Evolutionary conservation across 163 green algal genomes (phyloP).

Genomic region (Chloromonas sp.): DNA sequence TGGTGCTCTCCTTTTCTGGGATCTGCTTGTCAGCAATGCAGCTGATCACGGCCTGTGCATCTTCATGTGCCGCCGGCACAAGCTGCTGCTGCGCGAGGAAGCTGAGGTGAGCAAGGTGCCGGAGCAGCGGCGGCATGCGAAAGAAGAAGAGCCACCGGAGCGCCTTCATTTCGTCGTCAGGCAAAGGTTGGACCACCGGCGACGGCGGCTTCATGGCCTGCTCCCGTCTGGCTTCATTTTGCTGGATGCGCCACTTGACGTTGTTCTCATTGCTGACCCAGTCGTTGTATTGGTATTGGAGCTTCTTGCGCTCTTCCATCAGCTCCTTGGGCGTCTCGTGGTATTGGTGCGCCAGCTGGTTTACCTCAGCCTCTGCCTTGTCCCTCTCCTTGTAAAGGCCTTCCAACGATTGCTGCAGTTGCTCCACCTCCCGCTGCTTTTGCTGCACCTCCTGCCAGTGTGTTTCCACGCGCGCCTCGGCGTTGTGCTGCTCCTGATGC

Average conservation of each 20-base stretch:
- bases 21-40: background rate
- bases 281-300: no score
- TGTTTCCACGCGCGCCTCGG: background rate
- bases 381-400: no score
- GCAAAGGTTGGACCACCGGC: no score
- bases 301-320: no score
- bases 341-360: no score
- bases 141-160: no score
- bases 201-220: slow-evolving; percentile 1
- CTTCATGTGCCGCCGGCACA: background rate
- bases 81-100: background rate
- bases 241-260: no score
- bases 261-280: no score
- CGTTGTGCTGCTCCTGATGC: slow-evolving; percentile 14
- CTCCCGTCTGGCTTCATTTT: background rate
- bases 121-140: background rate
- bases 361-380: no score
- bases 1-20: background rate
- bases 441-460: slow-evolving; percentile 34
- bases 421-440: slow-evolving; percentile 19
- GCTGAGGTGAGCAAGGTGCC: background rate
- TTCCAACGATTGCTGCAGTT: background rate
- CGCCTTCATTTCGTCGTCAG: no score
- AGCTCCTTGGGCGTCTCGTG: no score
- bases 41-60: background rate